Percentiles rank a stretch among this genome's conserved stretches.
These are phyloP conservation scores for Komagataella pseudopastoris DNA, from an alignment of 805 yeast species.

Conservation along the genomic window DNA sequence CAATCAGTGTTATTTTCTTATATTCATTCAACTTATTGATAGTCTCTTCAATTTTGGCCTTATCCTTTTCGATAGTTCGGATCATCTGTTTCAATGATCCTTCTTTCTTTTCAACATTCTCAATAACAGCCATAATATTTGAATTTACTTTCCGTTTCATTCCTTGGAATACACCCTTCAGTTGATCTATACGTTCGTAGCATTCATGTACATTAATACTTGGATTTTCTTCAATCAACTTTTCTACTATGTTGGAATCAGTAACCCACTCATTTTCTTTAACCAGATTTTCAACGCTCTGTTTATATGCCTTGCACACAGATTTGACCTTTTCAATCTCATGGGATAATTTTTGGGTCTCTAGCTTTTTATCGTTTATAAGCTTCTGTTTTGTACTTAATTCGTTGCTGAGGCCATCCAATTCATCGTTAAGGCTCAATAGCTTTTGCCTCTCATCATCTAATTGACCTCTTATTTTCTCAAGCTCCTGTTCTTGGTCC, in stretches of 20 bases:
- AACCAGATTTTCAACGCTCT: constrained; percentile 29
- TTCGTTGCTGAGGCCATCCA: constrained; percentile 39
- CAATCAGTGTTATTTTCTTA: constrained; percentile 67
- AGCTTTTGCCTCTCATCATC: constrained; percentile 46
- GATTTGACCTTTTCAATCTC: constrained; percentile 36
- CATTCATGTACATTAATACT: constrained; percentile 51
- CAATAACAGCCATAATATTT: constrained; percentile 84
- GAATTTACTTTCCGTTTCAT: constrained; percentile 76
- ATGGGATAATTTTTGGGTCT: constrained; percentile 38
- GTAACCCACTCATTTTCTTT: constrained; percentile 59
- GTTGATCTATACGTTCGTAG: constrained; percentile 38
- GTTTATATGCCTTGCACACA: constrained; percentile 21
- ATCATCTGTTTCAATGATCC: constrained; percentile 65
- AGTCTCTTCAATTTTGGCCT: constrained; percentile 79
- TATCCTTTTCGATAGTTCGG: constrained; percentile 77
- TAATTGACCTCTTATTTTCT: constrained; percentile 19
- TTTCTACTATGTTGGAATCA: constrained; percentile 43
- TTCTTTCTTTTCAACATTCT: constrained; percentile 83
- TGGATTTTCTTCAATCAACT: constrained; percentile 47
- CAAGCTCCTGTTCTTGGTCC: constrained; percentile 4
- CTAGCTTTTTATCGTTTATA: constrained; percentile 32
- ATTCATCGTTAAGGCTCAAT: constrained; percentile 64
- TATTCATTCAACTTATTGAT: constrained; percentile 72
- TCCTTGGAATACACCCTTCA: constrained; percentile 45
- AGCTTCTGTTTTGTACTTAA: constrained; percentile 29